phyloP scores from a whole-genome alignment of 371 early-diverging fungal species.

The Nematocida parisii region DNA sequence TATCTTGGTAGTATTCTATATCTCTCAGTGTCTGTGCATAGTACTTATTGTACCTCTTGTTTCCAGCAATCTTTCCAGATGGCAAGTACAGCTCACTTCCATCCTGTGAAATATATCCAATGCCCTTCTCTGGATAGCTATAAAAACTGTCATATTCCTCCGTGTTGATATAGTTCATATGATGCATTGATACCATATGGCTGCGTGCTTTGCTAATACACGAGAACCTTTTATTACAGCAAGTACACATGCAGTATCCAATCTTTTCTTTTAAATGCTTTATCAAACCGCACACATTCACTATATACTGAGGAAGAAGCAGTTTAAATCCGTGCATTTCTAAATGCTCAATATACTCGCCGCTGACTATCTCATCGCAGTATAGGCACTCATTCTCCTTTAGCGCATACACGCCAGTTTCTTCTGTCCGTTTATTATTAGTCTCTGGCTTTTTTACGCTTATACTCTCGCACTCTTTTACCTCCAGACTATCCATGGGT shows the following conservation, averaged over 20 bases:
- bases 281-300: constrained; percentile 26
- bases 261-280: constrained; percentile 27
- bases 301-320: constrained; percentile 34
- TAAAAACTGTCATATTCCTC: constrained; percentile 51
- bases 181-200: constrained; percentile 42
- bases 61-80: constrained; percentile 37
- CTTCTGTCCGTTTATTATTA: not conserved
- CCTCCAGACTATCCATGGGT: constrained; percentile 8
- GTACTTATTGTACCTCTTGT: constrained; percentile 52
- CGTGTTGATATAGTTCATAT: constrained; percentile 47
- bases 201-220: constrained; percentile 19
- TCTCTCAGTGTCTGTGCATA: constrained; percentile 49
- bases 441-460: not conserved
- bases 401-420: constrained; percentile 16
- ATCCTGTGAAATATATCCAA: constrained; percentile 37
- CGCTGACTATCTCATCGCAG: constrained; percentile 18
- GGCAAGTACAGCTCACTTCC: constrained; percentile 50
- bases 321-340: constrained; percentile 55
- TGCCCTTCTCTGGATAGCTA: constrained; percentile 36
- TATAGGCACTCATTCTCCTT: constrained; percentile 35
- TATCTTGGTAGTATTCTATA: constrained; percentile 35
- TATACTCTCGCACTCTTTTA: not conserved
- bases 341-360: constrained; percentile 34
- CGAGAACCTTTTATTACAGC: constrained; percentile 49
- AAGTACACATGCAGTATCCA: constrained; percentile 41